A percentile compares a stretch with the other conserved stretches of the same genome.
Conservation (phyloP, 2,329 filamentous ascomycete species). For the Penicillium vulpinum region DNA sequence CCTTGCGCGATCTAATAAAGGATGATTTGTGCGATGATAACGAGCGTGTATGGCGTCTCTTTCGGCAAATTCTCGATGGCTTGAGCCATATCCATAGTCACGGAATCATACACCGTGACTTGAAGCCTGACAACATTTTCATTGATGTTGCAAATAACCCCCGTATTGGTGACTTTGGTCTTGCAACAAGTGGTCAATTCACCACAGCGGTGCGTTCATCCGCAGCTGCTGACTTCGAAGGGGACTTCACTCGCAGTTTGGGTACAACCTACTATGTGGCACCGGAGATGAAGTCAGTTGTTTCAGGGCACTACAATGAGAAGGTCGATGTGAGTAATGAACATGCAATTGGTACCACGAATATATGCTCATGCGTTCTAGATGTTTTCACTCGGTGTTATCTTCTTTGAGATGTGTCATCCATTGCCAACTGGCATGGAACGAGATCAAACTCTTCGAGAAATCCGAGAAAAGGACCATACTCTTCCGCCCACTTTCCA, state of each 20-base stretch:
- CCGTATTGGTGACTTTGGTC: slow-evolving; percentile 93
- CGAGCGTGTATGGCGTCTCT: slow-evolving; percentile 83
- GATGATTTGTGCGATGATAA: slow-evolving; percentile 71
- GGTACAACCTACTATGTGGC: slow-evolving; percentile 89
- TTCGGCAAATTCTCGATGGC: slow-evolving; percentile 88
- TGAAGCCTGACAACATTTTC: slow-evolving; percentile 98
- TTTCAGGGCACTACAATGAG: slow-evolving; percentile 76
- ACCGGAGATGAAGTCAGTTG: slow-evolving; percentile 79
- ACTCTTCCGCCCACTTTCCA: slow-evolving; percentile 72
- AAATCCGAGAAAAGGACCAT: slow-evolving; percentile 67
- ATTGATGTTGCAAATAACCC: slow-evolving; percentile 88
- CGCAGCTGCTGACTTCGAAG: slow-evolving; percentile 37
- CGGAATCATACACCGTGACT: slow-evolving; percentile 90
- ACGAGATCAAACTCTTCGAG: slow-evolving; percentile 64
- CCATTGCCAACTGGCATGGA: slow-evolving; percentile 64
- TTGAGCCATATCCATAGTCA: slow-evolving; percentile 85
- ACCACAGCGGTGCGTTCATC: slow-evolving; percentile 43
- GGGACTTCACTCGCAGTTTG: slow-evolving; percentile 55
- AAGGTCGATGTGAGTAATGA: slow-evolving; percentile 75
- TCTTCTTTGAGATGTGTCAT: slow-evolving; percentile 96
- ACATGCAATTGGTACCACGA: background rate
- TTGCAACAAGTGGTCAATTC: slow-evolving; percentile 81
- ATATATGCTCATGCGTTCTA: slow-evolving; percentile 18
- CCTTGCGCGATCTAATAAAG: slow-evolving; percentile 82
- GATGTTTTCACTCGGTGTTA: slow-evolving; percentile 97